phyloP scores from a whole-genome alignment of 257 asterid genomes.

The Sherardia arvensis region DNA sequence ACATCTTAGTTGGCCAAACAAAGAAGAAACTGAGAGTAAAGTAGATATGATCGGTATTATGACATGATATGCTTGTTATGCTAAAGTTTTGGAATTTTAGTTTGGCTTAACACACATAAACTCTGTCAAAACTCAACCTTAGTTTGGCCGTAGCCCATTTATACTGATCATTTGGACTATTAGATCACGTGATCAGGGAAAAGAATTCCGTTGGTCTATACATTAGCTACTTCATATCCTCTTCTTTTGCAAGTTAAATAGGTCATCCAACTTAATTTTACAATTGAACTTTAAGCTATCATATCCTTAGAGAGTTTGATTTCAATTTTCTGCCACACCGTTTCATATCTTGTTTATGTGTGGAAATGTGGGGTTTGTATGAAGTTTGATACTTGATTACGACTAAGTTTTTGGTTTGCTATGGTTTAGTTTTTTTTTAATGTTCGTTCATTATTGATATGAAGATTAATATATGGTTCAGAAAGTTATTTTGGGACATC shows the following conservation, averaged over 20 bases:
- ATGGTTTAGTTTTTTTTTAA: background rate
- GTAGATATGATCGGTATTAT: background rate
- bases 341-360: background rate
- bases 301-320: constrained; percentile 1
- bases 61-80: background rate
- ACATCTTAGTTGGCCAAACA: background rate
- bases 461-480: too few relatives aligned
- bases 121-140: background rate
- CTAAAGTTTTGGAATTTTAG: background rate
- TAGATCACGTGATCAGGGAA: background rate
- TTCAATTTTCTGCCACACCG: background rate
- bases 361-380: background rate
- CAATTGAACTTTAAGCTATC: background rate
- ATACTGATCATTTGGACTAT: background rate
- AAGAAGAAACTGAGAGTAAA: background rate
- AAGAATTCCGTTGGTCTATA: background rate
- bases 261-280: background rate
- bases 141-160: background rate
- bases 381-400: too few relatives aligned
- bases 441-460: background rate
- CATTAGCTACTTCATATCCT: background rate
- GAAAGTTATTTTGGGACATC: too few relatives aligned
- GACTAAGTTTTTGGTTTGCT: background rate
- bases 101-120: background rate
- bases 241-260: background rate